Evolutionary conservation across 2,329 filamentous ascomycete genomes (phyloP).

Genomic region (Ceratocystis smalleyi): DNA sequence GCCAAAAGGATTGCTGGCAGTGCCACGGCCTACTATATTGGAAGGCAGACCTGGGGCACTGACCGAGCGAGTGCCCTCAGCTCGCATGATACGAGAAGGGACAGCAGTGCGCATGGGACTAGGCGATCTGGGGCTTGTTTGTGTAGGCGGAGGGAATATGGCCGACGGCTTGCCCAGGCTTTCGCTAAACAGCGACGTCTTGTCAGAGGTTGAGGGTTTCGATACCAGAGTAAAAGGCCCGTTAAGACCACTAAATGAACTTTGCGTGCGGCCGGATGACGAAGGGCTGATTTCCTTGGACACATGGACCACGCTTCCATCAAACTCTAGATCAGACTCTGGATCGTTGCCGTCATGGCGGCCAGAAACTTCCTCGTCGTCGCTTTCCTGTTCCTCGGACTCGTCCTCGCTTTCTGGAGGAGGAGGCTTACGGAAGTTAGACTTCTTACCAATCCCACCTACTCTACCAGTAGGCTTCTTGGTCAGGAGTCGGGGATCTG

Average conservation of each 20-base stretch:
- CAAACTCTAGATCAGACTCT: slow-evolving; percentile 33
- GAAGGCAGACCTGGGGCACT: slow-evolving; percentile 32
- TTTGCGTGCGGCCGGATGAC: slow-evolving; percentile 37
- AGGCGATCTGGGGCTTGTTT: slow-evolving; percentile 52
- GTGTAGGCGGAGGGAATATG: slow-evolving; percentile 32
- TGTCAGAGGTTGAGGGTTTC: slow-evolving; percentile 9
- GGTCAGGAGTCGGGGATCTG: slow-evolving; percentile 28
- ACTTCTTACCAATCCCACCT: slow-evolving; percentile 10
- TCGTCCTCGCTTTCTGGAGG: slow-evolving; percentile 25
- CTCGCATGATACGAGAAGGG: slow-evolving; percentile 33
- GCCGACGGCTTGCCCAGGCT: not conserved
- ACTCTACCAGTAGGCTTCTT: slow-evolving; percentile 18
- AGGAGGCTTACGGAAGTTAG: not conserved
- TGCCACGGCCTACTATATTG: not conserved
- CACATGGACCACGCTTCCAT: slow-evolving; percentile 48
- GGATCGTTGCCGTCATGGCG: slow-evolving; percentile 31
- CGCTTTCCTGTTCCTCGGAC: slow-evolving; percentile 27
- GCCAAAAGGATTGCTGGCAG: not conserved
- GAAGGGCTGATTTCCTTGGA: slow-evolving; percentile 41
- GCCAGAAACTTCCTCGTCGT: slow-evolving; percentile 26
- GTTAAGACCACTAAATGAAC: slow-evolving; percentile 39
- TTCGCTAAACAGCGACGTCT: slow-evolving; percentile 11
- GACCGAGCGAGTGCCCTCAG: slow-evolving; percentile 39
- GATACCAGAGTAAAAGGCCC: slow-evolving; percentile 34
- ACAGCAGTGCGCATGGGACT: slow-evolving; percentile 50